Base-by-base conservation (phyloP, 78 protist genomes). In the Guillardia theta region DNA sequence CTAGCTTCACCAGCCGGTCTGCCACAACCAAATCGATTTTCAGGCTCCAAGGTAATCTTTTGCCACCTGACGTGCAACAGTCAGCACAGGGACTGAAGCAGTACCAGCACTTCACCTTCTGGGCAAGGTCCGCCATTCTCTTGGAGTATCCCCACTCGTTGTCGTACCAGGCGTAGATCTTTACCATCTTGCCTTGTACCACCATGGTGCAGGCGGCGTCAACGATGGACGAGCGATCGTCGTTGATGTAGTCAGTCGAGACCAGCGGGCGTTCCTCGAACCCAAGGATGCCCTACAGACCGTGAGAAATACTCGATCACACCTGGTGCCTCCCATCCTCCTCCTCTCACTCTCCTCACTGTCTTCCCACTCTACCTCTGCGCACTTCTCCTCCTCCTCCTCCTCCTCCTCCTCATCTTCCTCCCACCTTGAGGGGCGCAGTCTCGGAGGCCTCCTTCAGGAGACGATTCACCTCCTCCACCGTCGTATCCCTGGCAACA, bases 401-500 rank as follows among this genome's bases (percentile, higher is more conserved):
- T 50, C 58, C 58, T 15, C 58, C 58, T 15, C 10, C 58, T 50
- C 10, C 58, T 19, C 58, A 50, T 50, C 58, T 19, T 10, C 58
- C 58, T 15, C 58, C 58, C 58, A 10, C 58, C 58, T n/a, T n/a
- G n/a, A n/a, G n/a, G n/a, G n/a, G n/a, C n/a, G n/a, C n/a, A n/a
- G n/a, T n/a, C n/a, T n/a, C 45, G 36, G 76, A 33, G 21, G 44
- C 47, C 64, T 15, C 50, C 58, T 92, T 22, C n/a, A 62, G 21
- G 1, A 92, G 50, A 18, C 36, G 0, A 83, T 92, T 92, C 33
- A 92, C 87, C 54, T 92, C 78, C 47, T 37, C 64, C n/a, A 45
- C 93, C n/a, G 54, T 44, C 77, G 88, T 77, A 30, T 77, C 48
- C 88, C 88, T 36, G 36, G 46, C 83, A 22, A 70, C 83, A 12